phyloP scores from a whole-genome alignment of 805 yeast species.

The Candida golubevii region DNA sequence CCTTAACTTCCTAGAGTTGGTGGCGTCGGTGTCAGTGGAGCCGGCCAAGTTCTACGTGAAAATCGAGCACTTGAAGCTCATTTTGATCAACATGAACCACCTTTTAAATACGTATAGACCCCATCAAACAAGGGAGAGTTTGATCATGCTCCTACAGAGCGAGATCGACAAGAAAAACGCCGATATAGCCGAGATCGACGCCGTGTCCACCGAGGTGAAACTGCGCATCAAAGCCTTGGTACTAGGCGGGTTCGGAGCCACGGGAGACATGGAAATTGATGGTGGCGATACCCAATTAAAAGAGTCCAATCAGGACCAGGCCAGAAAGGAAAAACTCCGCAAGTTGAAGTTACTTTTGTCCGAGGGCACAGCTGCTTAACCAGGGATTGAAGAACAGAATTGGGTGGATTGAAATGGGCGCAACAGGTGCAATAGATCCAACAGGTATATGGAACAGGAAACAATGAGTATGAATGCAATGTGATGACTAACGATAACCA shows the following conservation, averaged over 20 bases:
- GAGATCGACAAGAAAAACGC: constrained; percentile 61
- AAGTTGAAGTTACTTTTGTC: background rate
- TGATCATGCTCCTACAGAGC: constrained; percentile 67
- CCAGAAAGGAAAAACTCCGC: background rate
- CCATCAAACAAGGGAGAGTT: constrained; percentile 88
- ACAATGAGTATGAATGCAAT: no score
- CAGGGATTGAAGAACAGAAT: no score
- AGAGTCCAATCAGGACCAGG: background rate
- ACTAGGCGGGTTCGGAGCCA: background rate
- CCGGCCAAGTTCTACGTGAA: constrained; percentile 60
- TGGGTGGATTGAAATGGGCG: no score
- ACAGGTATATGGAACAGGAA: no score
- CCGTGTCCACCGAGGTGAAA: constrained; percentile 38
- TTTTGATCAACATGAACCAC: constrained; percentile 88
- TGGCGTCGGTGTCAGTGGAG: constrained; percentile 69
- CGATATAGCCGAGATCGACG: constrained; percentile 47
- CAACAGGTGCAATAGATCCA: no score
- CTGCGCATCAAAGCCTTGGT: constrained; percentile 26
- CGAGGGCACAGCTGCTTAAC: background rate
- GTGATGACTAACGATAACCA: no score
- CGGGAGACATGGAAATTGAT: background rate
- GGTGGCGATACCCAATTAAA: background rate
- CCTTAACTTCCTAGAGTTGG: constrained; percentile 74
- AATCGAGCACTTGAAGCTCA: constrained; percentile 73
- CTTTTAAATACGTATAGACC: constrained; percentile 88